phyloP scores from a whole-genome alignment of 257 asterid genomes.

The Solanum tarijense region DNA sequence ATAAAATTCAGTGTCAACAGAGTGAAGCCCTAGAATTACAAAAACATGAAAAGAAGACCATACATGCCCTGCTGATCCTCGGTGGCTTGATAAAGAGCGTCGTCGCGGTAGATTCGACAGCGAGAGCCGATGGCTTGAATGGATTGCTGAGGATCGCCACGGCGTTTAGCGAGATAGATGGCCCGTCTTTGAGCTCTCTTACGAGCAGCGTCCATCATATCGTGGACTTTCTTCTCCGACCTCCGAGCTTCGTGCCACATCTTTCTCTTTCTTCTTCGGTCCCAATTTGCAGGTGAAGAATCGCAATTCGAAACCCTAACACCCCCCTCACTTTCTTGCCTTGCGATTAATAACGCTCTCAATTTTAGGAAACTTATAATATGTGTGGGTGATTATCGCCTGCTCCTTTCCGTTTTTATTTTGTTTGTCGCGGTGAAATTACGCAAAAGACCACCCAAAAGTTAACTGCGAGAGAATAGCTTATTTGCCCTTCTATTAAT shows the following conservation, averaged over 20 bases:
- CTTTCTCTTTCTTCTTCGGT: neutral
- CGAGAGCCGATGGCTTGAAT: slow-evolving; percentile 85
- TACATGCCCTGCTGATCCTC: slow-evolving; percentile 95
- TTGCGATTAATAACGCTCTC: neutral
- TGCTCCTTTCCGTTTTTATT: neutral
- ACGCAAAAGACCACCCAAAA: neutral
- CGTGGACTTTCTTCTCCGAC: slow-evolving; percentile 97
- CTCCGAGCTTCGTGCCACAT: slow-evolving; percentile 99
- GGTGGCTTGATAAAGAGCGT: slow-evolving; percentile 77
- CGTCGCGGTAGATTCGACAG: slow-evolving; percentile 76
- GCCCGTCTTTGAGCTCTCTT: slow-evolving; percentile 98
- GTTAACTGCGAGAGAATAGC: neutral
- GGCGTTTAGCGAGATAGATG: slow-evolving; percentile 82
- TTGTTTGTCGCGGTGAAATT: neutral
- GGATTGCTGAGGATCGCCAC: slow-evolving; percentile 94
- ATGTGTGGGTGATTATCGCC: neutral
- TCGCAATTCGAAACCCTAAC: slow-evolving; percentile 22
- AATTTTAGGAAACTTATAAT: neutral
- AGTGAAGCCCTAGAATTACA: neutral
- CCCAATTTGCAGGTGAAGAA: neutral
- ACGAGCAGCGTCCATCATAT: slow-evolving; percentile 99
- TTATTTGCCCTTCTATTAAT: neutral
- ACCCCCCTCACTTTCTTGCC: neutral
- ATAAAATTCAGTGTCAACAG: neutral
- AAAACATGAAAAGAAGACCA: slow-evolving; percentile 1